Evolutionary conservation across 257 asterid species (phyloP).

Genomic region (Catharanthus roseus): DNA sequence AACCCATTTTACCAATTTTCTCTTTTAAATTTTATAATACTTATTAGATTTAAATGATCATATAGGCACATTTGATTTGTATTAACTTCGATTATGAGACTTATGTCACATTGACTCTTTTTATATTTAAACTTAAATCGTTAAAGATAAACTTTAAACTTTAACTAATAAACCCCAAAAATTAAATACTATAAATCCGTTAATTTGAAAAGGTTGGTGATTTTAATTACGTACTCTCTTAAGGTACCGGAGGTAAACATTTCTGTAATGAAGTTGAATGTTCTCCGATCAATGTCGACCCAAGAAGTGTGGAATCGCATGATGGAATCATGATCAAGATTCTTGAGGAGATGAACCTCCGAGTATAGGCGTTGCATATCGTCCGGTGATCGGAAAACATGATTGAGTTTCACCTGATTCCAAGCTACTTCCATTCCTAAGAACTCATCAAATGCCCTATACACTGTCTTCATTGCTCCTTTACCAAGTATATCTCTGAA

Average conservation of each 20-base stretch:
- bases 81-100: no score
- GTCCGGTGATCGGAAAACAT: conserved; percentile 40
- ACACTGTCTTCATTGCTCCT: conserved; percentile 77
- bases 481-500: conserved; percentile 76
- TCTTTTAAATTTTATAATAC: no score
- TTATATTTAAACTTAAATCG: no score
- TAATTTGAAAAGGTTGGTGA: not conserved
- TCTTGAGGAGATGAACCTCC: conserved; percentile 73
- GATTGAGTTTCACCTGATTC: conserved; percentile 66
- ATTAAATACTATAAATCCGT: no score
- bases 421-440: conserved; percentile 79
- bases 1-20: no score
- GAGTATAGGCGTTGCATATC: conserved; percentile 62
- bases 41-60: no score
- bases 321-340: conserved; percentile 57
- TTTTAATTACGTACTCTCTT: conserved; percentile 59
- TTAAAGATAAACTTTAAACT: no score
- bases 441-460: conserved; percentile 64
- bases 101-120: no score
- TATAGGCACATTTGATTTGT: no score
- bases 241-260: conserved; percentile 83
- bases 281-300: conserved; percentile 47
- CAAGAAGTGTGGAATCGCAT: conserved; percentile 56
- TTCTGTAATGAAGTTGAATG: conserved; percentile 78
- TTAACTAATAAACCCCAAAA: no score